Evolutionary conservation across 2,329 filamentous ascomycete genomes (phyloP).

Genomic region (Aspergillus transmontanensis): DNA sequence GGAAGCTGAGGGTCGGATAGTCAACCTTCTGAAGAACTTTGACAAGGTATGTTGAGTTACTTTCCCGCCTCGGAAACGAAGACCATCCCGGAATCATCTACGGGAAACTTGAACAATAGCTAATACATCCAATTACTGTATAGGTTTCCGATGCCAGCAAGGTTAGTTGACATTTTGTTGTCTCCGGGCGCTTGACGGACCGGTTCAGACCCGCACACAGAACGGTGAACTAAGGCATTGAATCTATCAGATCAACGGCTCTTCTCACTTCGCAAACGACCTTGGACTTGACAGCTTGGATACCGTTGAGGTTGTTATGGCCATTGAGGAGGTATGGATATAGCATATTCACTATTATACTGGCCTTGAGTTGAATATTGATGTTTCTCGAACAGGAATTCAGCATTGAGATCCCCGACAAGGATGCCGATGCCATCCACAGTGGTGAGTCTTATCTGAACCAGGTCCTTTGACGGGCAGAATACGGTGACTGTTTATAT

Average conservation of each 20-base stretch:
- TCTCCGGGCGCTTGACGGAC: not conserved
- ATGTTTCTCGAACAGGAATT: conserved; percentile 58
- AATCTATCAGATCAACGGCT: conserved; percentile 69
- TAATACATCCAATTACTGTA: conserved; percentile 14
- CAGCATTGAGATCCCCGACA: conserved; percentile 97
- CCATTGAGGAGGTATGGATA: conserved; percentile 84
- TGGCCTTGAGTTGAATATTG: conserved; percentile 11
- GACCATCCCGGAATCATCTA: not conserved
- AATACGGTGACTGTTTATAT: conserved; percentile 9
- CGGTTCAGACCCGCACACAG: not conserved
- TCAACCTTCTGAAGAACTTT: conserved; percentile 91
- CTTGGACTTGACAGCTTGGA: conserved; percentile 96
- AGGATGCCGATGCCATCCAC: conserved; percentile 92
- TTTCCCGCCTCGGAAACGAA: conserved; percentile 4
- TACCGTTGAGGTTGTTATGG: conserved; percentile 99
- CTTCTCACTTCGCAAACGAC: conserved; percentile 94
- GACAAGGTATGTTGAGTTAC: conserved; percentile 73
- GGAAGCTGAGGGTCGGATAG: conserved; percentile 89
- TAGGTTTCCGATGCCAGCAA: conserved; percentile 45
- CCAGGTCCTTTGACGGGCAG: not conserved
- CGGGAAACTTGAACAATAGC: conserved; percentile 5
- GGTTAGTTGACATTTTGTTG: conserved; percentile 28
- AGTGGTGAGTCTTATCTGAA: conserved; percentile 68
- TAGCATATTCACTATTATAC: conserved; percentile 11
- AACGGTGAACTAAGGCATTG: conserved; percentile 25